A percentile compares a stretch with the other conserved stretches of the same genome.
These are phyloP conservation scores for Sphagnum magellanicum DNA, from an alignment of 228 moss, liverwort and hornwort genomes.

Conservation along the genomic window DNA sequence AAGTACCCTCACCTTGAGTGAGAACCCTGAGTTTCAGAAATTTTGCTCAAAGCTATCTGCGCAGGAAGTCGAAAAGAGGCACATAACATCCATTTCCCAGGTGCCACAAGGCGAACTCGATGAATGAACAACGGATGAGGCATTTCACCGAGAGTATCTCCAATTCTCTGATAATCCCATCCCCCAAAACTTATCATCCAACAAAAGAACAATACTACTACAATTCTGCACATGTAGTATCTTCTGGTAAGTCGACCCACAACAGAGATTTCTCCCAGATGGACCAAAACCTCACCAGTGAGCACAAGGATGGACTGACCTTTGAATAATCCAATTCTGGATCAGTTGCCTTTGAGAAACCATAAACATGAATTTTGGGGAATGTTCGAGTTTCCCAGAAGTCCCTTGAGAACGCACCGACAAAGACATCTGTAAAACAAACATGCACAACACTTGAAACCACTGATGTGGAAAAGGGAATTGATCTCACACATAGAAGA, in stretches of 20 bases:
- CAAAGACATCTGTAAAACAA: constrained; percentile 55
- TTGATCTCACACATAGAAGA: neutral
- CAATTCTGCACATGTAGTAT: neutral
- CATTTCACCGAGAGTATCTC: constrained; percentile 36
- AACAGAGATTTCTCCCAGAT: neutral
- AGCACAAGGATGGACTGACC: constrained; percentile 24
- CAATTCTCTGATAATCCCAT: constrained; percentile 44
- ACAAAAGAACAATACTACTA: constrained; percentile 7
- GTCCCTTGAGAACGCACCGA: constrained; percentile 47
- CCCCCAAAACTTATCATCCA: constrained; percentile 2
- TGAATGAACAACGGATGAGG: constrained; percentile 37
- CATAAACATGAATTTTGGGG: constrained; percentile 72
- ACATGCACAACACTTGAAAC: neutral
- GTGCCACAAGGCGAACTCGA: constrained; percentile 54
- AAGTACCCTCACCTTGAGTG: too few relatives aligned
- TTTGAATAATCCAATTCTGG: constrained; percentile 59
- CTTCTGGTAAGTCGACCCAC: neutral
- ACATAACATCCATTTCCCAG: constrained; percentile 71
- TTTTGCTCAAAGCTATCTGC: too few relatives aligned
- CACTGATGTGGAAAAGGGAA: neutral
- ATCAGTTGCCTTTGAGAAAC: constrained; percentile 48
- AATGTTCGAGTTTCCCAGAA: constrained; percentile 41
- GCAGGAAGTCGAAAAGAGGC: constrained; percentile 71
- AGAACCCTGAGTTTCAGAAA: too few relatives aligned
- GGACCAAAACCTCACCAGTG: neutral